Conservation (phyloP, 2,329 filamentous ascomycete species). For the Ophiosphaerella korrae region DNA sequence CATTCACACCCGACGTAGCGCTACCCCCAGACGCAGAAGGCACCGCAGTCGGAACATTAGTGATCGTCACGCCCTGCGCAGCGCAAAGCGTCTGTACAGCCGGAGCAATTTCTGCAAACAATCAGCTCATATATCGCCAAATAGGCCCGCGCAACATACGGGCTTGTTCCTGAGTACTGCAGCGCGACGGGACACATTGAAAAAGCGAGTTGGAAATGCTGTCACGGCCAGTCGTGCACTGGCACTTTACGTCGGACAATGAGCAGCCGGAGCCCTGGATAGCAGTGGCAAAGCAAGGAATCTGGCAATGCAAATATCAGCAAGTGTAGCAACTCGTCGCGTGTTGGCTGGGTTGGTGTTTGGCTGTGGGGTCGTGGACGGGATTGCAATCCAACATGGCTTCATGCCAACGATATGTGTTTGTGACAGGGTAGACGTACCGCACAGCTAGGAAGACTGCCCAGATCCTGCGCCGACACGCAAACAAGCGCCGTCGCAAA, state of each 20-base stretch:
- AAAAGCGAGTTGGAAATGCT: conserved; percentile 48
- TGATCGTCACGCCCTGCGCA: conserved; percentile 30
- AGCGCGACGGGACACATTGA: conserved; percentile 46
- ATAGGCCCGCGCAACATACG: conserved; percentile 36
- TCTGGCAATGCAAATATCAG: conserved; percentile 30
- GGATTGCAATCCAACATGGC: too few species aligned
- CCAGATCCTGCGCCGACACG: conserved; percentile 35
- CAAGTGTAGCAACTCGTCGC: not conserved
- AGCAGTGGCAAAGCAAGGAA: conserved; percentile 55
- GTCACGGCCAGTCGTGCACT: conserved; percentile 53
- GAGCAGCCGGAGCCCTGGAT: conserved; percentile 55
- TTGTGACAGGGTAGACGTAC: conserved; percentile 23
- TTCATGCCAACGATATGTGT: too few species aligned
- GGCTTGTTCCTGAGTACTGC: conserved; percentile 45
- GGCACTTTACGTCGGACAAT: conserved; percentile 56
- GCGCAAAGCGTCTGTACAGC: conserved; percentile 38
- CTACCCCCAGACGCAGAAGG: conserved; percentile 8
- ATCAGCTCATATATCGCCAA: too few species aligned
- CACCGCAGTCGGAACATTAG: conserved; percentile 23
- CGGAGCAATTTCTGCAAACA: conserved; percentile 19
- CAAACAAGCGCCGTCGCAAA: conserved; percentile 33
- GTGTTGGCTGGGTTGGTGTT: not conserved
- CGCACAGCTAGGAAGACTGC: conserved; percentile 40
- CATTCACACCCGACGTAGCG: conserved; percentile 5
- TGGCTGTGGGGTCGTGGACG: too few species aligned